These are phyloP conservation scores for Lumnitzera littorea DNA, from an alignment of 345 rosid species.

Conservation along the genomic window DNA sequence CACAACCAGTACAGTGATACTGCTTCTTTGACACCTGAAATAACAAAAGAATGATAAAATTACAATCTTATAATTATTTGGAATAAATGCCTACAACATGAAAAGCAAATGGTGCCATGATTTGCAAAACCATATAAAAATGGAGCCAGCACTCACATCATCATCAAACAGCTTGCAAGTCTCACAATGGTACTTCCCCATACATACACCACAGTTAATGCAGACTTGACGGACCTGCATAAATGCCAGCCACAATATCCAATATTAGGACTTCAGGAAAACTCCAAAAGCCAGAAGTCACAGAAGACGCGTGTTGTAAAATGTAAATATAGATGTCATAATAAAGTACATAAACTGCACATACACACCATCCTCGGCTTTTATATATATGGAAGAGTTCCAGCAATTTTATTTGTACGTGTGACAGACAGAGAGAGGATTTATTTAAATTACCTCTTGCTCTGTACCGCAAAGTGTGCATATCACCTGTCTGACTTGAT, in stretches of 20 bases:
- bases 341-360: neutral
- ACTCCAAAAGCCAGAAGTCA: too few relatives aligned
- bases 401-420: too few relatives aligned
- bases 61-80: neutral
- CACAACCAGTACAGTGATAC: conserved; percentile 83
- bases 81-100: neutral
- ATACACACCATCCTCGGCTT: neutral
- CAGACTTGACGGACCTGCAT: conserved; percentile 61
- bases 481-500: conserved; percentile 55
- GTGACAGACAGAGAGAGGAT: neutral
- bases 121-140: neutral
- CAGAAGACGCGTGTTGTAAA: too few relatives aligned
- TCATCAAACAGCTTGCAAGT: conserved; percentile 81
- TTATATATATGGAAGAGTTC: too few relatives aligned
- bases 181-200: conserved; percentile 76
- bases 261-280: neutral
- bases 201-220: conserved; percentile 71
- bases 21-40: conserved; percentile 71
- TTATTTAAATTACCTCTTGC: conserved; percentile 52
- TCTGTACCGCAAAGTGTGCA: conserved; percentile 82
- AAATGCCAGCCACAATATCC: conserved; percentile 10
- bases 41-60: conserved; percentile 6
- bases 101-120: neutral
- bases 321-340: too few relatives aligned
- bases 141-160: conserved; percentile 46